phyloP scores from a whole-genome alignment of 1,139 yeast genomes.

The Candida freyschussii region DNA sequence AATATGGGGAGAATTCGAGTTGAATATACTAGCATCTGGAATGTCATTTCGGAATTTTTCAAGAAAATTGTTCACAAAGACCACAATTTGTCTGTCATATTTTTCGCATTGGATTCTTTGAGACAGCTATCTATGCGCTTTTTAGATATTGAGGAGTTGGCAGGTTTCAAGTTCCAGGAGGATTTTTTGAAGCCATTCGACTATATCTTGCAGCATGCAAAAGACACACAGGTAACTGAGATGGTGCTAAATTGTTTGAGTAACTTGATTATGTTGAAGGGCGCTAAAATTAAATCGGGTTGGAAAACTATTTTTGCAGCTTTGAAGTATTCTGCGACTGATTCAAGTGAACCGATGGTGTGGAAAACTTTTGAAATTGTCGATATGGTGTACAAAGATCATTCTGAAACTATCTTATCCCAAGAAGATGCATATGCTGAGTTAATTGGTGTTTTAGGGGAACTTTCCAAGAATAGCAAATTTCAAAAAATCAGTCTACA shows the following conservation, averaged over 20 bases:
- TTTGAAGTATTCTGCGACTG: conserved; percentile 38
- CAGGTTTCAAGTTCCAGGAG: conserved; percentile 93
- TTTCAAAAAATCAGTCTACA: conserved; percentile 80
- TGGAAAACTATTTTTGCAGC: conserved; percentile 90
- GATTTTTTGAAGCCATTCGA: conserved; percentile 92
- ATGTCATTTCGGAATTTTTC: conserved; percentile 86
- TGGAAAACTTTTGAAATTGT: conserved; percentile 59
- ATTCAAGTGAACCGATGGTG: conserved; percentile 50
- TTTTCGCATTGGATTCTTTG: conserved; percentile 89
- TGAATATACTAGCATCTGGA: conserved; percentile 97
- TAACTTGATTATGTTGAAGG: conserved; percentile 78
- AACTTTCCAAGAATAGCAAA: conserved; percentile 75
- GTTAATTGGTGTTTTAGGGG: conserved; percentile 72
- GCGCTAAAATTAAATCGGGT: conserved; percentile 78
- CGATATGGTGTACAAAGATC: conserved; percentile 56
- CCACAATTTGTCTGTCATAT: conserved; percentile 67
- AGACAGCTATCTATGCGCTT: conserved; percentile 91
- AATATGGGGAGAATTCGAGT: conserved; percentile 95
- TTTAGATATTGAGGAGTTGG: conserved; percentile 85
- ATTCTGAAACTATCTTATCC: conserved; percentile 56
- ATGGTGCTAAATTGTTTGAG: conserved; percentile 88
- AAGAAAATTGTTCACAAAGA: conserved; percentile 76
- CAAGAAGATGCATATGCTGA: conserved; percentile 72
- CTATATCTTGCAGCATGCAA: conserved; percentile 65
- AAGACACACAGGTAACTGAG: conserved; percentile 69